phyloP scores from a whole-genome alignment of 768 basidiomycete species.

The Multifurca ochricompacta region DNA sequence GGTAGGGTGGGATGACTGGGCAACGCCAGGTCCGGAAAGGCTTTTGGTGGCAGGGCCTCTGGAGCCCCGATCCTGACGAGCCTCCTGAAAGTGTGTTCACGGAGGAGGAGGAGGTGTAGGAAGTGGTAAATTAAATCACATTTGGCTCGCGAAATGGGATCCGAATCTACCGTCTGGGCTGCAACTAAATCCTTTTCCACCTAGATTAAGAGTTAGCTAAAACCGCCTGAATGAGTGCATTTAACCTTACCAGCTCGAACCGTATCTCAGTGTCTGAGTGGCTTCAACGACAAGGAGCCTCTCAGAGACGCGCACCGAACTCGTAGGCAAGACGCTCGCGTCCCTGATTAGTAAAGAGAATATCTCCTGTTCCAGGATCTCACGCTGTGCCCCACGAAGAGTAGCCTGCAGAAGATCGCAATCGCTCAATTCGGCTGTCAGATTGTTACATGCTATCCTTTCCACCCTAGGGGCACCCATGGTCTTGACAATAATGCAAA shows the following conservation, averaged over 20 bases:
- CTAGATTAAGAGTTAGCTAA: conserved; percentile 18
- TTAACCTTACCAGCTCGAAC: conserved; percentile 59
- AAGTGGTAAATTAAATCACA: conserved; percentile 65
- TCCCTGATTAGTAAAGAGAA: conserved; percentile 68
- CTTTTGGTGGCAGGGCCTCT: conserved; percentile 21
- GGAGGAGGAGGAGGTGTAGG: conserved; percentile 57
- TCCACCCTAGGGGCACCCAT: conserved; percentile 28
- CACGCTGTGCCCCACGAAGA: conserved; percentile 55
- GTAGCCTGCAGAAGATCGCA: conserved; percentile 35
- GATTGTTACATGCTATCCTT: conserved; percentile 3
- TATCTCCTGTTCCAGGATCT: conserved; percentile 75
- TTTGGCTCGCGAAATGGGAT: conserved; percentile 22
- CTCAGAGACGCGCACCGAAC: conserved; percentile 72
- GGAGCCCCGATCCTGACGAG: conserved; percentile 30
- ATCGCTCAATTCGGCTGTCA: background rate
- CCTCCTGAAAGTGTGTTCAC: conserved; percentile 47
- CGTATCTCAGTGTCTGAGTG: conserved; percentile 61
- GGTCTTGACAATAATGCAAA: conserved; percentile 50
- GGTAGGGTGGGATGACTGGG: conserved; percentile 31
- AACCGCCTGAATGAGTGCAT: background rate
- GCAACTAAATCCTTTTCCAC: conserved; percentile 24
- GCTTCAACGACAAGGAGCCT: conserved; percentile 68
- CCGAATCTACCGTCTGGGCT: conserved; percentile 2
- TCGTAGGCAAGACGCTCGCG: conserved; percentile 68
- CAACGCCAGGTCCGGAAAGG: conserved; percentile 8